These are phyloP conservation scores for Miamiensis avidus DNA, from an alignment of 169 alveolate genomes.

Conservation along the genomic window DNA sequence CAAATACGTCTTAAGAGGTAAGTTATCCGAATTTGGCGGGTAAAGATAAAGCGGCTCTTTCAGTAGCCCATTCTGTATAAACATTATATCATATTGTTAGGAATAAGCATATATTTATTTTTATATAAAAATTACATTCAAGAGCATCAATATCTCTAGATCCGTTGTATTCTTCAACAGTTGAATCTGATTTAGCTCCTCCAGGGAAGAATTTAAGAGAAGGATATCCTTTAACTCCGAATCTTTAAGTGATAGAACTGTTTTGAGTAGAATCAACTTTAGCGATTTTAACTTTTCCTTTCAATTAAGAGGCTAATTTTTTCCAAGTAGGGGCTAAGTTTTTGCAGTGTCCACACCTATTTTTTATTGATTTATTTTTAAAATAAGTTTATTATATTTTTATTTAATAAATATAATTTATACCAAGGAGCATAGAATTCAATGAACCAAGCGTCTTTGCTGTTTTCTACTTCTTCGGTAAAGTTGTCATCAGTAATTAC, in stretches of 20 bases:
- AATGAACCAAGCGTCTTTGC: conserved; percentile 76
- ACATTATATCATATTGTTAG: not conserved
- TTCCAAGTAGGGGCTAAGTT: conserved; percentile 79
- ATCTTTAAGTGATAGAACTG: conserved; percentile 52
- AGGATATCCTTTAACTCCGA: conserved; percentile 72
- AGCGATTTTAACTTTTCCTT: conserved; percentile 53
- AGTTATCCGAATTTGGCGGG: conserved; percentile 54
- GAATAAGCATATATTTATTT: conserved; percentile 55
- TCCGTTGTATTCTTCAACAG: conserved; percentile 65
- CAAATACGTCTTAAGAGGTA: conserved; percentile 22
- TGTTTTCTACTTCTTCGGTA: conserved; percentile 45
- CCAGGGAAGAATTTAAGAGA: conserved; percentile 70
- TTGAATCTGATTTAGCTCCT: conserved; percentile 41
- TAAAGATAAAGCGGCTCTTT: not conserved
- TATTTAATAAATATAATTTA: no score
- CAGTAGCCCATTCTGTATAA: conserved; percentile 27
- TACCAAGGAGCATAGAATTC: conserved; percentile 82
- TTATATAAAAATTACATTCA: conserved; percentile 47
- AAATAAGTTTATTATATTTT: no score
- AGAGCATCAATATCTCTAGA: conserved; percentile 68
- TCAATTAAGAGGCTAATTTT: conserved; percentile 62
- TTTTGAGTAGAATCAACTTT: conserved; percentile 68
- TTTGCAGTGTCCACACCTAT: conserved; percentile 76
- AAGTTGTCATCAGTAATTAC: conserved; percentile 58
- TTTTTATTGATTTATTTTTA: no score